phyloP scores from a whole-genome alignment of 805 yeast species.

The Kluyveromyces dobzhanskii region DNA sequence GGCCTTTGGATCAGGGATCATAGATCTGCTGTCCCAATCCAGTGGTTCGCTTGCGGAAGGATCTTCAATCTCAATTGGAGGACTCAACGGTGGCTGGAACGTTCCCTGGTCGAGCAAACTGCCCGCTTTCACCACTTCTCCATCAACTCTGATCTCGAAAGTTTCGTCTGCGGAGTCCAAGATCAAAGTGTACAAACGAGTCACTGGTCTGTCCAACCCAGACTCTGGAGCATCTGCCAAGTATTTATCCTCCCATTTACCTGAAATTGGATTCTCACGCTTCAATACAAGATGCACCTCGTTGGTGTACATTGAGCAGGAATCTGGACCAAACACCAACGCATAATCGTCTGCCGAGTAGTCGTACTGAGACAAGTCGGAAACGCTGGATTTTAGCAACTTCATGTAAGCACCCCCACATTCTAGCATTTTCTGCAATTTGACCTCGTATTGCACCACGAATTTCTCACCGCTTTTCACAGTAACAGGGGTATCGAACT shows the following conservation, averaged over 20 bases:
- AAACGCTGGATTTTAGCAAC: conserved; percentile 40
- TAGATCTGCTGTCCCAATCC: conserved; percentile 70
- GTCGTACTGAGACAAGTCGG: conserved; percentile 30
- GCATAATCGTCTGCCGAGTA: conserved; percentile 63
- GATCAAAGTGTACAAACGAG: conserved; percentile 71
- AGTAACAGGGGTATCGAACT: conserved; percentile 48
- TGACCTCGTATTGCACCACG: conserved; percentile 85
- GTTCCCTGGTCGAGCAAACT: conserved; percentile 45
- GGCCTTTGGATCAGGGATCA: conserved; percentile 61
- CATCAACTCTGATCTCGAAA: conserved; percentile 77
- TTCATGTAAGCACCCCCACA: conserved; percentile 93
- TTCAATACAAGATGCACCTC: conserved; percentile 70
- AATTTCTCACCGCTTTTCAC: conserved; percentile 50
- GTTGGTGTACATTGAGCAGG: conserved; percentile 66
- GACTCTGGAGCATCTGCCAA: conserved; percentile 50
- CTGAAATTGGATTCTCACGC: conserved; percentile 46
- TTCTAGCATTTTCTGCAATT: conserved; percentile 63
- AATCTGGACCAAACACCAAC: conserved; percentile 92
- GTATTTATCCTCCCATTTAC: conserved; percentile 60
- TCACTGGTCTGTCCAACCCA: conserved; percentile 45
- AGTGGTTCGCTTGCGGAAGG: conserved; percentile 55
- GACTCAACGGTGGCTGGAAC: conserved; percentile 59
- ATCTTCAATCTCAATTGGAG: conserved; percentile 57
- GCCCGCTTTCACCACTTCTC: conserved; percentile 65
- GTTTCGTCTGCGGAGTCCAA: conserved; percentile 49